phyloP scores from a whole-genome alignment of 2,329 filamentous ascomycete genomes.

The Claviceps digitariae region DNA sequence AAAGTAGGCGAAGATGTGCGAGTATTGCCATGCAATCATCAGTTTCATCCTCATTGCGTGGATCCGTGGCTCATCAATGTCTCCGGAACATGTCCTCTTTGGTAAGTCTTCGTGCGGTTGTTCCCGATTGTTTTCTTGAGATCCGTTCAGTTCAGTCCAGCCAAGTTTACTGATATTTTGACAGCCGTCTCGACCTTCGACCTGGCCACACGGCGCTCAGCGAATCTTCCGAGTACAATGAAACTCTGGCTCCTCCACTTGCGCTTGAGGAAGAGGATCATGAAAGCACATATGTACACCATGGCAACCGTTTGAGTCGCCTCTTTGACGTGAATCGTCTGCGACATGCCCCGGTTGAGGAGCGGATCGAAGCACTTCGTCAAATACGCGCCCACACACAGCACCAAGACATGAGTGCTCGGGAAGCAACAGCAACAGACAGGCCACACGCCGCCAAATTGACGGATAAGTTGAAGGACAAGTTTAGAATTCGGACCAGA shows the following conservation, averaged over 20 bases:
- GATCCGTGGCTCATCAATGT: constrained; percentile 60
- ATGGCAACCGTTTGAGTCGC: constrained; percentile 34
- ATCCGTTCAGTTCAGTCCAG: not conserved
- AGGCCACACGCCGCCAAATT: constrained; percentile 29
- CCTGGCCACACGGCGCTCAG: constrained; percentile 19
- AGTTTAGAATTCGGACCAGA: constrained; percentile 37
- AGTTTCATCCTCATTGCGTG: constrained; percentile 54
- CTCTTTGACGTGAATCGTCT: constrained; percentile 43
- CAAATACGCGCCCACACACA: constrained; percentile 21
- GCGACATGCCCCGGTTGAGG: constrained; percentile 44
- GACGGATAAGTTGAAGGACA: constrained; percentile 36
- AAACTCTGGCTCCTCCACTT: constrained; percentile 27
- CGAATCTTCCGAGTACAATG: constrained; percentile 8
- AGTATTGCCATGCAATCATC: constrained; percentile 53
- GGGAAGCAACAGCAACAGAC: constrained; percentile 17
- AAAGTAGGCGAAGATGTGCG: constrained; percentile 51
- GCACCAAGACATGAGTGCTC: constrained; percentile 10
- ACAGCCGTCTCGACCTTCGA: constrained; percentile 41
- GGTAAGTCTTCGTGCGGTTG: constrained; percentile 31
- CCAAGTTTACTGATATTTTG: not conserved
- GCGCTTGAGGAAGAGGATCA: constrained; percentile 24
- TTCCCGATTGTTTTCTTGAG: not conserved
- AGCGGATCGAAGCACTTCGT: constrained; percentile 47
- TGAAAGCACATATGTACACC: constrained; percentile 16
- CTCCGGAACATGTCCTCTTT: constrained; percentile 55